Conservation (phyloP, 768 basidiomycete species). For the Podaxis rugospora region DNA sequence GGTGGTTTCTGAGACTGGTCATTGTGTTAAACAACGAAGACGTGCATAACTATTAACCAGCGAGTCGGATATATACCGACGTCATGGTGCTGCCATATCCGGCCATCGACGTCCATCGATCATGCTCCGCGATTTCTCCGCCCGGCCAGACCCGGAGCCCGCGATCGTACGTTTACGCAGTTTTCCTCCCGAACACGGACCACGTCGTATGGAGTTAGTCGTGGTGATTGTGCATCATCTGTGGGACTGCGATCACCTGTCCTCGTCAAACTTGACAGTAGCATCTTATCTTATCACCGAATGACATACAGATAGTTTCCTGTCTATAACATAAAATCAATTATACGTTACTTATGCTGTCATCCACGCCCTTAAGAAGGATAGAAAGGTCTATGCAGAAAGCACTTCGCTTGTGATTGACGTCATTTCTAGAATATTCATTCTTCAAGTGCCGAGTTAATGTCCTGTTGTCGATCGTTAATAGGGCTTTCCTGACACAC, state of each 20-base stretch:
- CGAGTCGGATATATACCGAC: conserved; percentile 1
- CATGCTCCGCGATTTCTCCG: conserved; percentile 1
- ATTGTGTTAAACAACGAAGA: conserved; percentile 28
- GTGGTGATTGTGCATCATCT: background rate
- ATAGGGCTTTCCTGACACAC: background rate
- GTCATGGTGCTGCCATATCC: conserved; percentile 10
- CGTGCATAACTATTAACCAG: background rate
- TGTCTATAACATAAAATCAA: background rate
- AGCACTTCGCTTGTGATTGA: background rate
- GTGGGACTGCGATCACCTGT: background rate
- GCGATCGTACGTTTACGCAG: background rate
- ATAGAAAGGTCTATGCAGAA: background rate
- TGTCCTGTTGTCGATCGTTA: background rate
- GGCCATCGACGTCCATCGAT: conserved; percentile 9
- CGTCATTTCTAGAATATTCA: background rate
- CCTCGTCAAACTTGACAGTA: background rate
- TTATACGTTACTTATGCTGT: background rate
- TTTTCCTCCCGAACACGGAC: background rate
- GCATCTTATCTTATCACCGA: background rate
- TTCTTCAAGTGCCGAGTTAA: conserved; percentile 2
- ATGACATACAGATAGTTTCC: background rate
- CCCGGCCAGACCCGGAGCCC: background rate
- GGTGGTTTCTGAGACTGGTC: conserved; percentile 69
- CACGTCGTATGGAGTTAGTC: background rate
- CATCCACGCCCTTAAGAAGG: background rate